A percentile compares a stretch with the other conserved stretches of the same genome.
Conservation (phyloP, 352 stramenopile genomes). For the Globisporangium uncinulatum region DNA sequence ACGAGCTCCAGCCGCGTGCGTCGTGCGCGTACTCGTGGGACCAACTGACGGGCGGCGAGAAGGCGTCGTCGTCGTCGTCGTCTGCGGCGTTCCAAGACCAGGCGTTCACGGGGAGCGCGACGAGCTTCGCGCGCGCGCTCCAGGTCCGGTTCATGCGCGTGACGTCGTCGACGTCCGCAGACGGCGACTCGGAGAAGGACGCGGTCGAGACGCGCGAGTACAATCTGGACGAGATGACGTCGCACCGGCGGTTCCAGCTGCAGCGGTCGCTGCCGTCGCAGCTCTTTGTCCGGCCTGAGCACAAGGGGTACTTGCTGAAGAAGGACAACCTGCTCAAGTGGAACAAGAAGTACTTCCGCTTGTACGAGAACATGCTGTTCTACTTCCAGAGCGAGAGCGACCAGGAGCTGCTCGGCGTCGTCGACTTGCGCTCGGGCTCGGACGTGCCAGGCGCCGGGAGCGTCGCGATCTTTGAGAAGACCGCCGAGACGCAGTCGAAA, state of each 20-base stretch:
- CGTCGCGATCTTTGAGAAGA: slow-evolving; percentile 82
- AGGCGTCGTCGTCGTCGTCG: slow-evolving; percentile 48
- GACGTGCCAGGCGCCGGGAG: slow-evolving; percentile 66
- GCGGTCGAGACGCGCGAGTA: slow-evolving; percentile 85
- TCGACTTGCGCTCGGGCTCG: slow-evolving; percentile 66
- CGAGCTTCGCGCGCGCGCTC: slow-evolving; percentile 54
- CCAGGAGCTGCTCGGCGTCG: slow-evolving; percentile 78
- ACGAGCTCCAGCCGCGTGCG: slow-evolving; percentile 63
- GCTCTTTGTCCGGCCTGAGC: slow-evolving; percentile 70
- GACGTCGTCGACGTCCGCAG: slow-evolving; percentile 57
- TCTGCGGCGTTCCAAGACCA: slow-evolving; percentile 60
- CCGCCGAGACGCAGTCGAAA: slow-evolving; percentile 37
- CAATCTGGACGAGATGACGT: slow-evolving; percentile 84
- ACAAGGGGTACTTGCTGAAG: slow-evolving; percentile 78
- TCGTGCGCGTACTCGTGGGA: slow-evolving; percentile 88
- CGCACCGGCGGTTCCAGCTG: slow-evolving; percentile 73
- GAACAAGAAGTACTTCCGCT: slow-evolving; percentile 85
- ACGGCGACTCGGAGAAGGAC: slow-evolving; percentile 61
- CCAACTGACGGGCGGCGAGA: slow-evolving; percentile 60
- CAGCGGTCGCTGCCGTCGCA: slow-evolving; percentile 76
- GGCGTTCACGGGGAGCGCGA: slow-evolving; percentile 50
- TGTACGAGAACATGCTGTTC: slow-evolving; percentile 87
- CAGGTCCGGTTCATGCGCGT: slow-evolving; percentile 88
- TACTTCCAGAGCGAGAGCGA: slow-evolving; percentile 85
- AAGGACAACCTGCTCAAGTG: slow-evolving; percentile 89